Base-by-base conservation (phyloP, 2,329 filamentous ascomycete species). In the Pseudopyricularia cyperi region DNA sequence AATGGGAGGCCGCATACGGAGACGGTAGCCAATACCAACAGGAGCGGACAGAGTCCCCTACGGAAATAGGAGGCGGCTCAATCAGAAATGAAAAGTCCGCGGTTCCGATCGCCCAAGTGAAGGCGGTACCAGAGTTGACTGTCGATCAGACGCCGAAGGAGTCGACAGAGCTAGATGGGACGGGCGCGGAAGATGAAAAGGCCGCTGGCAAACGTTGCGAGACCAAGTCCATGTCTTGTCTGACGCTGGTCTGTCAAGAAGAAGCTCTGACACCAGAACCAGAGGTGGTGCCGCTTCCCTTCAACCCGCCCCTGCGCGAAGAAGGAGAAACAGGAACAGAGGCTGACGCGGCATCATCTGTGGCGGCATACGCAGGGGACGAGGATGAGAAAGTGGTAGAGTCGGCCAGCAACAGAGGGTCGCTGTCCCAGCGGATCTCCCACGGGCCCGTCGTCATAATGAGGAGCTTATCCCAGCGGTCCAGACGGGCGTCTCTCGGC, bases 1-100 rank as follows among this genome's bases (percentile, higher is more conserved):
- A 81, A 55, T 96, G 90, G 90, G 90, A 96, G 63, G 77, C 77
- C 6, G 71, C 77, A 2, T 93, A 95, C 58, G 87, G 85, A 0
- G 73, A 85, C 56, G 50, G n/a, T 22, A 8, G 8, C 30, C 28
- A 26, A 24, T 44, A 26, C 22, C 39, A 14, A 12, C 19, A 22
- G 17, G 39, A 12, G 8, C 7, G 8, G 39, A 44, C 39, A 44
- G 39, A 24, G 12, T 44, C 39, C 5, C 39, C 39, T 11, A 44
- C 39, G 17, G 17, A 44, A 11, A 24, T 22, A 5, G 39, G 19
- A 9, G 17, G 39, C 39, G 39, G 19, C 22, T 44, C 39, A 4
- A 44, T 44, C 22, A 44, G 7, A 24, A 44, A 44, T 24, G 39
- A 44, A 24, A 44, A 44, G 39, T 19, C 19, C 2, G 7, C 17